Base-by-base conservation (phyloP, 2,329 filamentous ascomycete genomes). In the Penicillium sp. region DNA sequence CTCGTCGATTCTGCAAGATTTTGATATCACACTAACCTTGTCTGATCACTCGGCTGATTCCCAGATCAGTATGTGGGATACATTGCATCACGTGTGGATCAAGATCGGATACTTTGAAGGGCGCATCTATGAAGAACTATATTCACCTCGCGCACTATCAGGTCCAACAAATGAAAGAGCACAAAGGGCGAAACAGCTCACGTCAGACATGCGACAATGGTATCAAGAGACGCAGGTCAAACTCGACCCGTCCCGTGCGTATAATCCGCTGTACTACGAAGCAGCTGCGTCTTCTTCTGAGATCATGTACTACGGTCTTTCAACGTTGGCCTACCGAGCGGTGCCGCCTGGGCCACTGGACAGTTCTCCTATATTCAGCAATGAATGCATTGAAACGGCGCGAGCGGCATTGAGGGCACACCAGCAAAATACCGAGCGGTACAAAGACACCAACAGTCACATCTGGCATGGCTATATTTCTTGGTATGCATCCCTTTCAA, bases 41-140 rank as follows among this genome's bases (percentile, higher is more conserved):
- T 70, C 62, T 5, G 66, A 69, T 68, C 50, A 50, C 18, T 63
- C 48, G 47, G 58, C 16, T 6, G 60, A 59, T 50, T 61, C 50
- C 18, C 45, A 8, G 33, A 57, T 49, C 28, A 53, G 18, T 46
- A 68, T 69, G 3, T 81, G 80, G 69, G 76, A 75, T 4, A 66
- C 69, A 7, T 70, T 84, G 23, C 79, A 82, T 24, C 68, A 73
- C 11, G 68, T 79, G 35, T 87, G 83, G 83, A 77, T 85, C 42
- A 74, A 74, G 24, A 75, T 83, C 6, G 79, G 81, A 8, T 77
- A 77, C 23, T 75, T 88, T 9, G 81, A 86, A 60, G 82, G 83
- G 14, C 74, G 80, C 14, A 78, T 84, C 5, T 88, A 87, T 61
- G 79, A 83, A 61, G 71, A 80, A 3, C 66, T 85, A 2, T 87